phyloP scores from a whole-genome alignment of 805 yeast genomes.

The Ogataea paradorogensis region DNA sequence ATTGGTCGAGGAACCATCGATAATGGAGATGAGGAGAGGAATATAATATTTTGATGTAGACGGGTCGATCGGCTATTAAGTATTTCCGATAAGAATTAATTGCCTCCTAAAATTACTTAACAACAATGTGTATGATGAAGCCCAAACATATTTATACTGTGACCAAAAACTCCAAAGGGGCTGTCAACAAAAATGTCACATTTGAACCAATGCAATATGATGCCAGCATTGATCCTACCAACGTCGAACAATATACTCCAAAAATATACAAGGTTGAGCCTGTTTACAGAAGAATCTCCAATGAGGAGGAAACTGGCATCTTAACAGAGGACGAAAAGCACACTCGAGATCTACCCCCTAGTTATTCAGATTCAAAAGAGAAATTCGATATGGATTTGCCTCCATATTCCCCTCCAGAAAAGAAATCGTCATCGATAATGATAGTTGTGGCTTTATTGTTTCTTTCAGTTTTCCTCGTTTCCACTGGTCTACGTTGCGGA shows the following conservation, averaged over 20 bases:
- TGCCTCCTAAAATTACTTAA: neutral
- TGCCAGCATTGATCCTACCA: constrained; percentile 28
- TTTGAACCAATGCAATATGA: constrained; percentile 32
- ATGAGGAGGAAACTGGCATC: neutral
- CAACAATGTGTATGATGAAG: constrained; percentile 24
- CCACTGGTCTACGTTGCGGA: neutral
- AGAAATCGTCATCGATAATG: neutral
- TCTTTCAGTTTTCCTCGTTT: neutral
- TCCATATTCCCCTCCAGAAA: neutral
- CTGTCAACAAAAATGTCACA: neutral
- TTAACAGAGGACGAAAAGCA: too few relatives aligned
- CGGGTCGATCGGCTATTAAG: constrained; percentile 3
- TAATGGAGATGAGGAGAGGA: constrained; percentile 1
- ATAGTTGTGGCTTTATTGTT: neutral
- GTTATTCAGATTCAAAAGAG: neutral
- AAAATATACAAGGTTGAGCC: constrained; percentile 32
- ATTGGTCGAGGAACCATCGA: constrained; percentile 11
- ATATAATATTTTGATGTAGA: neutral
- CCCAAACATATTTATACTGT: constrained; percentile 19
- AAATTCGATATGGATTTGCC: neutral
- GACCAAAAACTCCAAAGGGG: neutral
- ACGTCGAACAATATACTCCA: constrained; percentile 31
- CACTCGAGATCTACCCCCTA: neutral
- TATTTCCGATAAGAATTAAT: neutral
- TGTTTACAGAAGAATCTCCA: constrained; percentile 8